Base-by-base conservation (phyloP, 371 early-diverging fungal genomes). In the Dinochytrium kinnereticum region DNA sequence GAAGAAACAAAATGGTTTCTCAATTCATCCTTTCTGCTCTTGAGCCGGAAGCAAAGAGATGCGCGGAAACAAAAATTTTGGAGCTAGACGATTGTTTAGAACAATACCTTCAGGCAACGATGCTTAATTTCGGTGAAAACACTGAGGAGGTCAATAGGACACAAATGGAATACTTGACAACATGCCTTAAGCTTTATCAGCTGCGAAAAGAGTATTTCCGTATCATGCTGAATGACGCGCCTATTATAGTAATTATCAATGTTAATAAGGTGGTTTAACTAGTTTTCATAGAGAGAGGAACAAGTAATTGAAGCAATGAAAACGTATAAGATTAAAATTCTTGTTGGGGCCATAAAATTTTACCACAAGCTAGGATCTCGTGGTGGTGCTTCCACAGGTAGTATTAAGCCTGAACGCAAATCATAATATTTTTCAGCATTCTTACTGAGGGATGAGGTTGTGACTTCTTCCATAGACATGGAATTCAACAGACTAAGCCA, bases 1-100 rank as follows among this genome's bases (percentile, higher is more conserved):
- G 26, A 24, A 37, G 49, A 66, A 37, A 26, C 3, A 37, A 66
- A 28, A 37, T 37, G 38, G 15, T 66, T 19, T 66, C 66, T 5
- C 66, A 7, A 30, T 66, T 75, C 64, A 59, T 72, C 17, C 80
- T 82, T 71, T 36, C 73, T 7, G 33, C 26, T 24, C 71, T 84
- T 1, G 68, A 71, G 2, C 51, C 71, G 17, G 67, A 74, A 2
- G 79, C 82, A 5, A 86, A 82, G 50, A 55, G 73, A 13, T 68
- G 80, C 26, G 82, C 83, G 50, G 82, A 84, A 57, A 64, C 51
- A 24, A 80, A 81, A 70, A 76, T 86, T 13, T 50, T 68, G 0
- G 86, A 86, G 69, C 71, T 81, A 3, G 85, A 85, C 59, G 84
- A 85, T 65, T 76, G 77, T 38, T 51, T 85, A 73, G 86, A 85